Base-by-base conservation (phyloP, 2,329 filamentous ascomycete species). In the Alternaria novae-zelandiae region DNA sequence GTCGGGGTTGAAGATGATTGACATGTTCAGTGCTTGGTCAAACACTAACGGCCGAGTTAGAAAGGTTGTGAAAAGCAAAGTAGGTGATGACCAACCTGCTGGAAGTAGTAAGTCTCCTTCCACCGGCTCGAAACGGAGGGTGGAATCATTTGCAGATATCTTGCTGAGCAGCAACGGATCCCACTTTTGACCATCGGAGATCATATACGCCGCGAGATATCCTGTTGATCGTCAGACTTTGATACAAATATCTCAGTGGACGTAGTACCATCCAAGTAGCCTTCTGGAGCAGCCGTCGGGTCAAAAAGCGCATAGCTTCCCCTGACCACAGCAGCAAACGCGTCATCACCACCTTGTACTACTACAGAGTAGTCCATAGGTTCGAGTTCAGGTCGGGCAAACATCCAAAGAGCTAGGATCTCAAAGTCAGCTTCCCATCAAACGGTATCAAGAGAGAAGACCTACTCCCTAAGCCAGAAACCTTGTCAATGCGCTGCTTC, bases 1-100 rank as follows among this genome's bases (percentile, higher is more conserved):
- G 15, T 58, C 46, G 13, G 44, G 56, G 51, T 58, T 28, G 28
- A 58, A 57, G 11, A 57, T n/a, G 20, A 57, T 45, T 17, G 55
- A 30, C 17, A 50, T 50, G 45, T 50, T 45, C 26, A 57, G 25
- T 15, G 9, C 12, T 50, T 50, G n/a, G 17, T 57, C 55, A 28
- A 54, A 32, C 10, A 54, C 50, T 41, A 20, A 23, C 7, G 3
- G 0, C 2, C 8, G 2, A 1, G 21, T 47, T 25, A 47, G 45
- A 25, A 13, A 25, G 15, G 21, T n/a, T 23, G 8, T 47, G 4
- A 4, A 2, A 15, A 15, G 21, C 0, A 23, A 3, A 5, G 23
- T 13, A 15, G 5, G 45, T 25, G 13, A 47, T 26, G 17, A 26
- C 45, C 21, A 13, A 47, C 45, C 45, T 25, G 45, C 45, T 47